phyloP scores from a whole-genome alignment of 352 stramenopile genomes.

The Pythium volutum region DNA sequence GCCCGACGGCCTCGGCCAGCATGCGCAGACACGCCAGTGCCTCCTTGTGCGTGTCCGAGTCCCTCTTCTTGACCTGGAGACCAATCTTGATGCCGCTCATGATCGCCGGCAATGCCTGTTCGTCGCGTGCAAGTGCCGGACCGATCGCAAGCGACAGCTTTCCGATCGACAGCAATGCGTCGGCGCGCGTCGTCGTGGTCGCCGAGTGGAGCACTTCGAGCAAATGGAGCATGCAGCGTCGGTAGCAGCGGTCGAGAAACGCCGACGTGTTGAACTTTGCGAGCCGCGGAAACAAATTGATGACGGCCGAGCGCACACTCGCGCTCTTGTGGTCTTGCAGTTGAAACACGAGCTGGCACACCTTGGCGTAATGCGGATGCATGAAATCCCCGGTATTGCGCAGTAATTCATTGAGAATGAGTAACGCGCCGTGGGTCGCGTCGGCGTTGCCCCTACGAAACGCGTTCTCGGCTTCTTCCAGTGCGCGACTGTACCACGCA shows the following conservation, averaged over 20 bases:
- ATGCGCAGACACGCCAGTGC: constrained; percentile 80
- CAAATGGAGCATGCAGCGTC: constrained; percentile 78
- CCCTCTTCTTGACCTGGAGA: constrained; percentile 79
- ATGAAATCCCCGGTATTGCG: constrained; percentile 89
- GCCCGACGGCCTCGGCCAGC: constrained; percentile 72
- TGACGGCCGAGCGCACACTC: constrained; percentile 76
- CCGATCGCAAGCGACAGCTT: constrained; percentile 84
- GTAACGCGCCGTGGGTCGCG: constrained; percentile 71
- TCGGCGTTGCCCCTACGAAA: constrained; percentile 79
- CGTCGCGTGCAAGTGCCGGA: constrained; percentile 66
- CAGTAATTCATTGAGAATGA: constrained; percentile 86
- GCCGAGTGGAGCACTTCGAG: constrained; percentile 80
- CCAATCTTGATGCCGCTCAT: constrained; percentile 87
- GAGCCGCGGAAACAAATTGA: constrained; percentile 80
- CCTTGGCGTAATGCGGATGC: constrained; percentile 75
- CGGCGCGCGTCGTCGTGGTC: constrained; percentile 69
- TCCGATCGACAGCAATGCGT: constrained; percentile 80
- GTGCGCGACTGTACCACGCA: constrained; percentile 72
- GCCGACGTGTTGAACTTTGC: constrained; percentile 88
- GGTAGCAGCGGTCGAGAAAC: constrained; percentile 84
- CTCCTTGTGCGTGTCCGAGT: constrained; percentile 82
- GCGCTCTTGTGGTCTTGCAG: constrained; percentile 78
- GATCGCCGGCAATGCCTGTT: constrained; percentile 75
- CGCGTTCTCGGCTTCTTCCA: constrained; percentile 73
- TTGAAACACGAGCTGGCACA: constrained; percentile 72